phyloP scores from a whole-genome alignment of 176 grass and related monocot genomes.

The Aegilops sharonensis region DNA sequence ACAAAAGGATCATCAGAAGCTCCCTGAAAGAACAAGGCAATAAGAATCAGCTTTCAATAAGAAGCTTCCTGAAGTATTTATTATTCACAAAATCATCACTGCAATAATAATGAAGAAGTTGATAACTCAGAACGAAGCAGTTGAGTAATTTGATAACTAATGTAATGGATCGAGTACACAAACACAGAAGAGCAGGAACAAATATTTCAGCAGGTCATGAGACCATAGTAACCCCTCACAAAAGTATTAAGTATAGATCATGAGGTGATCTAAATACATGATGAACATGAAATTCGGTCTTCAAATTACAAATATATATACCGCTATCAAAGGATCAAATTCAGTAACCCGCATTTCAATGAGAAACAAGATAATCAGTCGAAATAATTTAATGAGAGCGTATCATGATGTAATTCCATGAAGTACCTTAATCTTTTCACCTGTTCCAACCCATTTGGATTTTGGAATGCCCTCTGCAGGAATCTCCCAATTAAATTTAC shows the following conservation, averaged over 20 bases:
- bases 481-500: slow-evolving; percentile 64
- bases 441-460: slow-evolving; percentile 63
- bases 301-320: neutral
- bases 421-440: slow-evolving; percentile 42
- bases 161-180: neutral
- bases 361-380: neutral
- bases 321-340: neutral
- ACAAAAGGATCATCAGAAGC: slow-evolving; percentile 23
- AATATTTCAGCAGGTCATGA: neutral
- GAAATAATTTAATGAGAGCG: too few relatives aligned
- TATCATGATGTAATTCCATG: neutral
- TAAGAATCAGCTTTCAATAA: neutral
- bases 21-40: slow-evolving; percentile 36
- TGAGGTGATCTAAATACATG: neutral
- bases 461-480: slow-evolving; percentile 43
- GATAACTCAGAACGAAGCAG: neutral
- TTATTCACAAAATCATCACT: neutral
- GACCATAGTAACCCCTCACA: neutral
- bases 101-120: neutral
- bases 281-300: neutral
- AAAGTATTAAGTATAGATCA: neutral
- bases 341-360: neutral
- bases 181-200: neutral
- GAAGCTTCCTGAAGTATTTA: neutral
- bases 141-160: neutral